phyloP scores from a whole-genome alignment of 148 eudicot genomes.

The Rhododendron molle region DNA sequence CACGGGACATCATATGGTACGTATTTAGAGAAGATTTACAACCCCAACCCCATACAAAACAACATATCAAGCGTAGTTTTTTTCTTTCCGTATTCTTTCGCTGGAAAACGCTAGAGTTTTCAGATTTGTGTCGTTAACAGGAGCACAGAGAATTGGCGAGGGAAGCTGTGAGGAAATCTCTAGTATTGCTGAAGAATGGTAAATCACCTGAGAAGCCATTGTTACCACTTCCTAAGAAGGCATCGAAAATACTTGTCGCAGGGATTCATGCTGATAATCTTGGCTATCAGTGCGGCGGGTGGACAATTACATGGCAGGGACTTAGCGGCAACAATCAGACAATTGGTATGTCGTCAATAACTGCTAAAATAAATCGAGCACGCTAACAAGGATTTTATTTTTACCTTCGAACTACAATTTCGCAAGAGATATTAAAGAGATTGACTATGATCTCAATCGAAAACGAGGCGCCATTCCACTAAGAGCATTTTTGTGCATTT shows the following conservation, averaged over 20 bases:
- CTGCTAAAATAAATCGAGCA: too few species aligned
- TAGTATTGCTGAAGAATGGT: conserved; percentile 49
- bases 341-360: conserved; percentile 22
- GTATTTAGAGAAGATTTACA: too few species aligned
- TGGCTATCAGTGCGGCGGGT: conserved; percentile 58
- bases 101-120: background rate
- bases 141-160: conserved; percentile 46
- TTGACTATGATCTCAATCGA: too few species aligned
- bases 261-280: conserved; percentile 52
- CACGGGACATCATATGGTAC: too few species aligned
- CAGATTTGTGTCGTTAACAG: conserved; percentile 6
- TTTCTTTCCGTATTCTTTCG: background rate
- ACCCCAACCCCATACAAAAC: too few species aligned
- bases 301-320: conserved; percentile 55
- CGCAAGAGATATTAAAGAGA: too few species aligned
- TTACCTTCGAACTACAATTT: too few species aligned
- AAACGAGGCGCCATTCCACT: too few species aligned
- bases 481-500: too few species aligned
- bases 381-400: too few species aligned
- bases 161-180: conserved; percentile 53
- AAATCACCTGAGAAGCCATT: conserved; percentile 21
- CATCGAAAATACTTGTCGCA: conserved; percentile 42
- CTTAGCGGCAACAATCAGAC: conserved; percentile 38
- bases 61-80: background rate
- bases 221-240: conserved; percentile 46